These are phyloP conservation scores for Backusella luteola DNA, from an alignment of 192 early-diverging fungal species.

Conservation along the genomic window DNA sequence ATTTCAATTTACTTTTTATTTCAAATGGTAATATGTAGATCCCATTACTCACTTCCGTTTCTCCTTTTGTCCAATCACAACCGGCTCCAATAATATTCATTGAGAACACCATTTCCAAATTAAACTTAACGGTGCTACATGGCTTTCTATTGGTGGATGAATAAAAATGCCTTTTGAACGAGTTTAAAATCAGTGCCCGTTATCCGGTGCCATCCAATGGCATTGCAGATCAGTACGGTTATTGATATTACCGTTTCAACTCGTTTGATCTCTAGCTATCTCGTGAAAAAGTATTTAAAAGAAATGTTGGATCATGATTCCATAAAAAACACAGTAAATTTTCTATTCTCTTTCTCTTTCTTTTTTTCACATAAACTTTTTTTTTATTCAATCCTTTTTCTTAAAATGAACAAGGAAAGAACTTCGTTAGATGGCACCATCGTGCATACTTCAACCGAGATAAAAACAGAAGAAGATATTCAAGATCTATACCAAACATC, in stretches of 20 bases:
- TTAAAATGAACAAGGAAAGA: neutral
- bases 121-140: neutral
- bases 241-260: neutral
- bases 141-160: neutral
- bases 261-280: neutral
- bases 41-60: neutral
- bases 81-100: neutral
- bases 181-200: neutral
- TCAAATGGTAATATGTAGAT: neutral
- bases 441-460: neutral
- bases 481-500: neutral
- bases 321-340: neutral
- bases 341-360: neutral
- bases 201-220: neutral
- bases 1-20: neutral
- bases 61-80: neutral
- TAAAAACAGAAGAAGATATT: neutral
- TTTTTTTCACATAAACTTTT: neutral
- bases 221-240: neutral
- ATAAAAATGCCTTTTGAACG: neutral
- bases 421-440: neutral
- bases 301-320: neutral
- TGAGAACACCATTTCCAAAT: neutral
- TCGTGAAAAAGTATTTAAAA: neutral
- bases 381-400: neutral